Conservation (phyloP, 163 green algal species). For the Scenedesmus sp. region DNA sequence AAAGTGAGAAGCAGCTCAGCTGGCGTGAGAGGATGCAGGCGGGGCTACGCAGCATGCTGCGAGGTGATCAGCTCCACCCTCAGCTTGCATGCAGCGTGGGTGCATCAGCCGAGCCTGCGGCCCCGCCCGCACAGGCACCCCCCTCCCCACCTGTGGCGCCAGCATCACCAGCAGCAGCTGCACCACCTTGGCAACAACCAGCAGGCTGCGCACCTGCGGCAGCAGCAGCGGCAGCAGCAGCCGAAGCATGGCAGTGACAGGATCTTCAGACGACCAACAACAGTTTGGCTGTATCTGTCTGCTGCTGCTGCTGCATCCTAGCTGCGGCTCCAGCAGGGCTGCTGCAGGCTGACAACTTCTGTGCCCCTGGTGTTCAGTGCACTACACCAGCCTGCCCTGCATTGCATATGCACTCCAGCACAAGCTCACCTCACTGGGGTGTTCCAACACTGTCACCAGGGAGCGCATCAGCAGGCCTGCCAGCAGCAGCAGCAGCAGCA, state of each 20-base stretch:
- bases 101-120: too few relatives aligned
- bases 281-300: too few relatives aligned
- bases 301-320: too few relatives aligned
- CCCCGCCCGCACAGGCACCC: not conserved
- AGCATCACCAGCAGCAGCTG: slow-evolving; percentile 78
- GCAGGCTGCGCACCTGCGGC: slow-evolving; percentile 68
- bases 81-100: too few relatives aligned
- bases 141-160: slow-evolving; percentile 58
- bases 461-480: slow-evolving; percentile 65
- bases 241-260: not conserved
- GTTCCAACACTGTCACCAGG: slow-evolving; percentile 60
- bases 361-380: too few relatives aligned
- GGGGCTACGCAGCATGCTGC: too few relatives aligned
- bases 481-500: slow-evolving; percentile 13
- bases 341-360: too few relatives aligned
- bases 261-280: too few relatives aligned
- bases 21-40: too few relatives aligned
- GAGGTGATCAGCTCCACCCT: too few relatives aligned
- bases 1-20: too few relatives aligned
- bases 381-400: too few relatives aligned
- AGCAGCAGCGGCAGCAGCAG: slow-evolving; percentile 10
- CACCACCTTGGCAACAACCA: slow-evolving; percentile 77
- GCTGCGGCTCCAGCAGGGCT: not conserved
- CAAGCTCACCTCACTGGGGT: slow-evolving; percentile 10
- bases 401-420: not conserved